phyloP scores from a whole-genome alignment of 2,329 filamentous ascomycete species.

The Cladophialophora bantiana region DNA sequence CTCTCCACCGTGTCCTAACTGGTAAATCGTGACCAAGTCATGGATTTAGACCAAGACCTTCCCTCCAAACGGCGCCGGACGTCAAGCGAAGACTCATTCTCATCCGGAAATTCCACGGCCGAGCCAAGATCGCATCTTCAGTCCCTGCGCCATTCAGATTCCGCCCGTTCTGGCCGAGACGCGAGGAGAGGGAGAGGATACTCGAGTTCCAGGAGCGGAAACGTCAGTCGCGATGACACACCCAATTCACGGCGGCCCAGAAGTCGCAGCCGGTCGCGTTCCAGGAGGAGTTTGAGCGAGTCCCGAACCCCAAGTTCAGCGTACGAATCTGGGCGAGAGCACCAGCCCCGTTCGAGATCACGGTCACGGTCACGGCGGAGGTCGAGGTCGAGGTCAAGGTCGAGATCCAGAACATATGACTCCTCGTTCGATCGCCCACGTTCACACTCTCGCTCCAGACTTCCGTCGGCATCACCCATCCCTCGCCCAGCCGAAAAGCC shows the following conservation, averaged over 20 bases:
- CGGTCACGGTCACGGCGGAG: conserved; percentile 33
- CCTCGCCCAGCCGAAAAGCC: conserved; percentile 25
- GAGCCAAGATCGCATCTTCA: conserved; percentile 21
- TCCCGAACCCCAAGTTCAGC: conserved; percentile 28
- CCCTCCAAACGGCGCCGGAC: conserved; percentile 37
- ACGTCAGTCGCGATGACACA: conserved; percentile 17
- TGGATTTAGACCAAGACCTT: conserved; percentile 30
- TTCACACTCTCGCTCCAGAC: conserved; percentile 38
- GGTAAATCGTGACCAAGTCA: background rate
- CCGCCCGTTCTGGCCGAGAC: conserved; percentile 22
- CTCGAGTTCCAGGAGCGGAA: conserved; percentile 31
- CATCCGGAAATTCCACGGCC: conserved; percentile 24
- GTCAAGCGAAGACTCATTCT: conserved; percentile 32
- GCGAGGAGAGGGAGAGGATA: conserved; percentile 28
- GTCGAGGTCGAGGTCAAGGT: conserved; percentile 38
- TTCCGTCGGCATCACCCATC: conserved; percentile 7
- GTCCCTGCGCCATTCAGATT: conserved; percentile 18
- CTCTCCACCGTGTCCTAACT: background rate
- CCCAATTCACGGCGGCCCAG: background rate
- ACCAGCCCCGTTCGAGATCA: conserved; percentile 23
- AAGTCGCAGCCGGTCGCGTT: conserved; percentile 21
- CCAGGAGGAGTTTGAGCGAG: conserved; percentile 25
- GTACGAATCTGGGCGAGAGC: conserved; percentile 34
- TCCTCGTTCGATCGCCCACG: conserved; percentile 40
- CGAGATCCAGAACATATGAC: conserved; percentile 59